phyloP scores from a whole-genome alignment of 805 yeast species.

The Wickerhamiella qilinensis region DNA sequence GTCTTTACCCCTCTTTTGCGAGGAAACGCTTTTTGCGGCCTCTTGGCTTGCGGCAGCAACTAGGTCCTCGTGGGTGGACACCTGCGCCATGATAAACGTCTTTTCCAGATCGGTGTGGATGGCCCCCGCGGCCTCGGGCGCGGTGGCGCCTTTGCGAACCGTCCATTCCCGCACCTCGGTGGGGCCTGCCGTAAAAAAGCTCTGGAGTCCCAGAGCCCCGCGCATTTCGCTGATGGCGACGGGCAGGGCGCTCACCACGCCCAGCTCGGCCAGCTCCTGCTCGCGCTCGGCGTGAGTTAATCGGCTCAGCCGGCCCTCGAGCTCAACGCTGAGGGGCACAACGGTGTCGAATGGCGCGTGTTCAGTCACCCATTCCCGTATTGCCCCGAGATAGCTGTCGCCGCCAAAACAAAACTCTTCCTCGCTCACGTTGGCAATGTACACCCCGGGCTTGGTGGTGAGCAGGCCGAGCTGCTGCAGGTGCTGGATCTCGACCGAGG shows the following conservation, averaged over 20 bases:
- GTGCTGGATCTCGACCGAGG: constrained; percentile 30
- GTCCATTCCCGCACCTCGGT: constrained; percentile 98
- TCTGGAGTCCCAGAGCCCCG: constrained; percentile 48
- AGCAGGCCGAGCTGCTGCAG: constrained; percentile 41
- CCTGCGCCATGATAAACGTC: constrained; percentile 66
- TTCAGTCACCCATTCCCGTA: constrained; percentile 48
- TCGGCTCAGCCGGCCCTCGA: constrained; percentile 45
- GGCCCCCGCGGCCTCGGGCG: constrained; percentile 97
- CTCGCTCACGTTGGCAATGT: constrained; percentile 56
- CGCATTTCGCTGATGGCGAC: constrained; percentile 51
- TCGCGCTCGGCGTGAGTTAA: constrained; percentile 23
- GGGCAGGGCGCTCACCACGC: constrained; percentile 36
- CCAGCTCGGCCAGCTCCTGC: constrained; percentile 17
- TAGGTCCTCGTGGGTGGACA: constrained; percentile 51
- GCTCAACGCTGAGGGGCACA: constrained; percentile 53
- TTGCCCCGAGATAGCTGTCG: constrained; percentile 29
- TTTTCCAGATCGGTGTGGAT: constrained; percentile 75
- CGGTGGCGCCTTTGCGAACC: constrained; percentile 74
- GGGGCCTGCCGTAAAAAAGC: constrained; percentile 72
- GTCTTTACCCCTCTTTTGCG: constrained; percentile 56
- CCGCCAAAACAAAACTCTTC: constrained; percentile 38
- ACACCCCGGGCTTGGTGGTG: constrained; percentile 81
- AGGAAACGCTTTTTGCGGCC: constrained; percentile 42
- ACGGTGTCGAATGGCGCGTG: constrained; percentile 54
- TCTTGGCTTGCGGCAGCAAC: constrained; percentile 31